Evolutionary conservation across 768 basidiomycete genomes (phyloP), one percentile per base, ranked within the genome.

Genomic region (Myochromella boudieri): DNA sequence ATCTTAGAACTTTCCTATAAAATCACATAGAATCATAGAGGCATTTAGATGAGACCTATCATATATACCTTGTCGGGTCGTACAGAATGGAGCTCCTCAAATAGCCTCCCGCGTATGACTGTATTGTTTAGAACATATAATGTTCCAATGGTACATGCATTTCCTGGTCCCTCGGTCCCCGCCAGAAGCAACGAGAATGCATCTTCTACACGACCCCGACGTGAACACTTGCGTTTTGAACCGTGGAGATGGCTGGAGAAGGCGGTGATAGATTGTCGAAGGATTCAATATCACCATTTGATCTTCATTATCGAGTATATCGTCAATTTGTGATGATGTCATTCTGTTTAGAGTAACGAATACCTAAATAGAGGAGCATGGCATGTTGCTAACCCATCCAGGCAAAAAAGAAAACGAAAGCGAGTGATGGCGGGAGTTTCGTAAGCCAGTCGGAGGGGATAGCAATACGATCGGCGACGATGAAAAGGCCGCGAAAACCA

Each of bases 1-100:
- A 72, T 44, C 59, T 72, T 22, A 71, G 70, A 59, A 70, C 65
- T 18, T 66, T 70, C 48, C 44, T 72, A 43, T 72, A 66, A 52
- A 45, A 36, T 46, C n/a, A 39, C 18, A 43, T 52, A 47, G 20
- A 20, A 18, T 26, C 36, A 51, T 11, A 41, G 24, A 36, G 27
- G n/a, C 18, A 8, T 20, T 36, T 40, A 22, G n/a, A 15, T 31
- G 40, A 18, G 26, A 37, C n/a, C n/a, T n/a, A n/a, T n/a, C n/a
- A n/a, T n/a, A n/a, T n/a, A n/a, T n/a, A n/a, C 59, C 21, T 58
- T 51, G 21, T 68, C 65, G 0, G 73, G 72, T 65, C 66, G 75
- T 15, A 62, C 67, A 3, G 53, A 40, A 2, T 42, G 45, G 6
- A 76, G 61, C 48, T 76, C 75, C 33, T 56, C 44, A 14, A 54